Percentiles rank a stretch among this genome's conserved stretches.
Conservation (phyloP, 495 filamentous ascomycete genomes). For the Platismatia glauca region DNA sequence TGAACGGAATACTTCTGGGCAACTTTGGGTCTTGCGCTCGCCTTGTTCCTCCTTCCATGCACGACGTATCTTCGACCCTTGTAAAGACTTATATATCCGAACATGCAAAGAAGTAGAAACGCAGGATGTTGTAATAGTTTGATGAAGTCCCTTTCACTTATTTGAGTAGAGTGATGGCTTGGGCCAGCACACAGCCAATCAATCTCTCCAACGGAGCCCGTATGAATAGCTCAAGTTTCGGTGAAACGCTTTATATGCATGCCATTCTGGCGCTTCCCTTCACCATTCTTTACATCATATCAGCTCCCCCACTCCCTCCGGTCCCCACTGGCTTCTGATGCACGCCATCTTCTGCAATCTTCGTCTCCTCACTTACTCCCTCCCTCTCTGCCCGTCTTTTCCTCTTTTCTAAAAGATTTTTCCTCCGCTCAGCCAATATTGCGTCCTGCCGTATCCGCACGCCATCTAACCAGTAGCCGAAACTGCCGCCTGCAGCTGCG, state of each 20-base stretch:
- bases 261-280: background rate
- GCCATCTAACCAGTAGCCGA: constrained; percentile 92
- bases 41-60: no score
- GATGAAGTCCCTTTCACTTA: background rate
- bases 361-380: constrained; percentile 30
- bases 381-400: constrained; percentile 60
- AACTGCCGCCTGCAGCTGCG: constrained; percentile 71
- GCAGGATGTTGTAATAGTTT: background rate
- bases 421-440: constrained; percentile 65
- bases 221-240: background rate
- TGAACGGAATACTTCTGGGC: no score
- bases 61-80: no score
- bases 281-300: constrained; percentile 4
- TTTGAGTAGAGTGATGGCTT: background rate
- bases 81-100: no score
- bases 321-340: constrained; percentile 15
- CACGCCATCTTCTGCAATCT: constrained; percentile 27
- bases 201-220: background rate
- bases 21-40: no score
- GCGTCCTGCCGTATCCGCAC: constrained; percentile 70
- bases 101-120: background rate
- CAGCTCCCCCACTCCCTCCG: constrained; percentile 6
- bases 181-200: background rate
- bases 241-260: background rate
- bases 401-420: constrained; percentile 78